Conservation (phyloP, 2,329 filamentous ascomycete genomes). For the Drechslerella coelobrocha region DNA sequence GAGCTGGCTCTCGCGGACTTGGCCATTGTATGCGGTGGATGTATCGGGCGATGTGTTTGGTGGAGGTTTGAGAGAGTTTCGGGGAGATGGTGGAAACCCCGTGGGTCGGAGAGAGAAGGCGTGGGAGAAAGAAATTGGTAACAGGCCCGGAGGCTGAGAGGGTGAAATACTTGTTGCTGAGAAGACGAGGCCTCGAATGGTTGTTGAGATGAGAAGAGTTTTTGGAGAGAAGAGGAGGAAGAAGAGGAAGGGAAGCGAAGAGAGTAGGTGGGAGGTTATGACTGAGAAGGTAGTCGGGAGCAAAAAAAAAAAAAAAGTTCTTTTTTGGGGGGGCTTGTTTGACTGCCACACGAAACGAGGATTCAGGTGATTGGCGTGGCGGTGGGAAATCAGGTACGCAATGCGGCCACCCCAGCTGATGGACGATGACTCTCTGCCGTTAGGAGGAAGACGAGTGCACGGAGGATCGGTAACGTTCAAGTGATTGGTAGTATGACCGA, state of each 20-base stretch:
- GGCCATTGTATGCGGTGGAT: slow-evolving; percentile 36
- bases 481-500: neutral
- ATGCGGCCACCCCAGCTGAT: slow-evolving; percentile 4
- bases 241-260: slow-evolving; percentile 7
- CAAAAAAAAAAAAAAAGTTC: slow-evolving; percentile 15
- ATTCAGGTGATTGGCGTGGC: slow-evolving; percentile 33
- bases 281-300: slow-evolving; percentile 12
- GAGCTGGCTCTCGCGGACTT: slow-evolving; percentile 49
- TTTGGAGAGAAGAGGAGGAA: neutral
- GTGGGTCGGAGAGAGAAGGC: slow-evolving; percentile 10
- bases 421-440: slow-evolving; percentile 10
- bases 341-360: slow-evolving; percentile 38
- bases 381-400: slow-evolving; percentile 10
- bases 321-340: slow-evolving; percentile 34
- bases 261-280: slow-evolving; percentile 23
- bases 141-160: neutral
- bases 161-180: neutral
- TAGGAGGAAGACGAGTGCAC: neutral
- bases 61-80: slow-evolving; percentile 6
- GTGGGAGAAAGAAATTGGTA: slow-evolving; percentile 2
- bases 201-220: slow-evolving; percentile 13
- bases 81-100: neutral
- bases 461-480: neutral
- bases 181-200: slow-evolving; percentile 20
- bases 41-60: slow-evolving; percentile 12